phyloP scores from a whole-genome alignment of 306 rosid genomes.

The Sindora glabra region DNA sequence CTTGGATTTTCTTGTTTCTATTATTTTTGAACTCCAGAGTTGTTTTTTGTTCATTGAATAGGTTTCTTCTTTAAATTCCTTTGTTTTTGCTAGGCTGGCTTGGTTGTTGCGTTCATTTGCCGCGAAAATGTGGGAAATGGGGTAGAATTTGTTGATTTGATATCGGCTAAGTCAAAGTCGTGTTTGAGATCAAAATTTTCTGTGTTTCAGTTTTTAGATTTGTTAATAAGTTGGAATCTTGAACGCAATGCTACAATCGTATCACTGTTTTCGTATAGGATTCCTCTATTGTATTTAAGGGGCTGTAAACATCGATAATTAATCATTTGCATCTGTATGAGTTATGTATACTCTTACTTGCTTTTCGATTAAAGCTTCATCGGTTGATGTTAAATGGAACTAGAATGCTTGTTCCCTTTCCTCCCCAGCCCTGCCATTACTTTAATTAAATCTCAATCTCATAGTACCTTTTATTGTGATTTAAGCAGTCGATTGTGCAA shows the following conservation, averaged over 20 bases:
- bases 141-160: not conserved
- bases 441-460: not conserved
- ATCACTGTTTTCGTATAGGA: not conserved
- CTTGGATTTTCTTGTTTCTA: not conserved
- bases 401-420: not conserved
- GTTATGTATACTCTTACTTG: not conserved
- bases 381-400: not conserved
- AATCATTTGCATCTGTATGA: not conserved
- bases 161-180: not conserved
- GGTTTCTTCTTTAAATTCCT: not conserved
- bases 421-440: not conserved
- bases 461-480: not conserved
- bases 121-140: not conserved
- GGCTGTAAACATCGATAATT: not conserved
- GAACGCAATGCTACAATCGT: not conserved
- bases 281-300: not conserved
- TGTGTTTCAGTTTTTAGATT: not conserved
- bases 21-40: not conserved
- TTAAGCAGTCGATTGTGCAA: conserved; percentile 61
- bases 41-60: not conserved
- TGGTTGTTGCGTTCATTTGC: not conserved
- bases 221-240: not conserved
- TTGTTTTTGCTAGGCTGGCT: not conserved
- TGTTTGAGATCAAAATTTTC: not conserved
- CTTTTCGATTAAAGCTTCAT: not conserved